Base-by-base conservation (phyloP, 768 basidiomycete species). In the Hydnomerulius pinastri region DNA sequence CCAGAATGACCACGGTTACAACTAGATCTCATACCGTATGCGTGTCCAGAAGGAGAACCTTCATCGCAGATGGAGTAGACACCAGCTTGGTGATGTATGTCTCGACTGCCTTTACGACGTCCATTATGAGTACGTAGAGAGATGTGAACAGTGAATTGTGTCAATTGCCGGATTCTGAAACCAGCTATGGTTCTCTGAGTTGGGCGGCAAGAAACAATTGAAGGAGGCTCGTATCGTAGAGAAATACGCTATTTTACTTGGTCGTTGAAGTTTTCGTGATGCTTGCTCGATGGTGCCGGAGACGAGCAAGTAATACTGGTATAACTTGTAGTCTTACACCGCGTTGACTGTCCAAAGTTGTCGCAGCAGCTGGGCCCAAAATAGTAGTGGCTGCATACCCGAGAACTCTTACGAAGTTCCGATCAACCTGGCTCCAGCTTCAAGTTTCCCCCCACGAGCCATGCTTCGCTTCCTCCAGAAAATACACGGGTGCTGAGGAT, bases 21-120 rank as follows among this genome's bases (percentile, higher is more conserved):
- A 20, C 20, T 41, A n/a, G 15, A 44, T 41, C 18, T 63, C 85
- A 44, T 61, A 97, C 95, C 20, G 97, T 99, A 69, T 98, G 94
- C 7, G 85, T 78, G 67, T 99, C 97, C 23, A 99, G 82, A 20
- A 99, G 79, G 38, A 99, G 78, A 18, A 98, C 94, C 72, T 98
- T 98, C 91, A 98, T 98, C 4, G 91, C 82, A 4, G 81, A 76
- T 45, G 92, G 92, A 43, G 84, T 83, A 18, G 88, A 85, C 50
- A 97, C 81, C 76, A 97, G 77, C 76, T 90, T 96, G 54, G 83
- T 81, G 65, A 98, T 79, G 75, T 98, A 99, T 5, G 86, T 90
- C 72, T 95, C 92, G 24, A 97, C 86, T 7, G 97, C 97, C 71
- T 95, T 96, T 62, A 93, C 79, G 57, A 95, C 86, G 71, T 99